These are phyloP conservation scores for Camellia lanceoleosa DNA, from an alignment of 148 eudicot species.

Conservation along the genomic window DNA sequence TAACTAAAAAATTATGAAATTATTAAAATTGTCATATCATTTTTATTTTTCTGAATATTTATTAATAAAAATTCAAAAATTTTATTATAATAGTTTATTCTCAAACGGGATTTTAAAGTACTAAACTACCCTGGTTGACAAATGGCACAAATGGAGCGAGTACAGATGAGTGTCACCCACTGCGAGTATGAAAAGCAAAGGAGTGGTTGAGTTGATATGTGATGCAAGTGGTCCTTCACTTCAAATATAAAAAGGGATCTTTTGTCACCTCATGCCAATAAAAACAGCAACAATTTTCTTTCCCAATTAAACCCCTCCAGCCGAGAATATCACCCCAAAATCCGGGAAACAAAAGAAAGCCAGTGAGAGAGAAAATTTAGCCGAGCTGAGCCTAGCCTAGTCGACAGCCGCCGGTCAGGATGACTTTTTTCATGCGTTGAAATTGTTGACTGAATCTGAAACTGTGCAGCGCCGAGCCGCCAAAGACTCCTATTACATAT, in stretches of 20 bases:
- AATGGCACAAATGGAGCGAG: neutral
- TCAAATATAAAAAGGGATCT: conserved; percentile 10
- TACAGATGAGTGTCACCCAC: too few species aligned
- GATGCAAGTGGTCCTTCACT: conserved; percentile 13
- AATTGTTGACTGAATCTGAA: conserved; percentile 4
- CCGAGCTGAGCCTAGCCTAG: neutral
- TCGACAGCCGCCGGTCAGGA: neutral
- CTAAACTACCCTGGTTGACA: neutral
- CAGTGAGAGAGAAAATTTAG: neutral
- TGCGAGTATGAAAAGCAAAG: neutral
- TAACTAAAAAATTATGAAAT: too few species aligned
- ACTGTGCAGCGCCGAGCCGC: conserved; percentile 15
- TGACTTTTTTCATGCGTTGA: conserved; percentile 13
- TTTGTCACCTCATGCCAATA: conserved; percentile 10
- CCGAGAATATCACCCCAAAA: neutral
- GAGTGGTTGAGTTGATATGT: conserved; percentile 2
- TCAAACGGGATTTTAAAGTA: neutral
- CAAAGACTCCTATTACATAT: neutral
- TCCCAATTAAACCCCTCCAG: neutral
- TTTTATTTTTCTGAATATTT: too few species aligned
- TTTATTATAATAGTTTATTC: too few species aligned
- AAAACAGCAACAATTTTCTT: neutral
- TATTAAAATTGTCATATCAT: too few species aligned
- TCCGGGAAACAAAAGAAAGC: too few species aligned
- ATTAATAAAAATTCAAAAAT: too few species aligned